phyloP scores from a whole-genome alignment of 768 basidiomycete species.

The Suillus alpinus region DNA sequence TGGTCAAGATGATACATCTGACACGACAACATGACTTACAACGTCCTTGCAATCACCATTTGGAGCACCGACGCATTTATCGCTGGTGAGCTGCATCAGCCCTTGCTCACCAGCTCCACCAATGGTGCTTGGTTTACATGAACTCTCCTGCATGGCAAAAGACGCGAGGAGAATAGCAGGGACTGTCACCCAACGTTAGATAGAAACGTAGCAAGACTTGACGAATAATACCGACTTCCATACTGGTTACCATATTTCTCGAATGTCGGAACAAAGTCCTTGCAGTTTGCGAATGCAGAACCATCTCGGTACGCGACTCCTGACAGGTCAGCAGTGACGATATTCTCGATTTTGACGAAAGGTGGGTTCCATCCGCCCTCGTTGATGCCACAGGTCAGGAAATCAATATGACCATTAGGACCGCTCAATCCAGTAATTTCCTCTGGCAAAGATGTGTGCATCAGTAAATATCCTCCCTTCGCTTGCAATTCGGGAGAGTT shows the following conservation, averaged over 20 bases:
- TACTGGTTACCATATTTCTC: slow-evolving; percentile 51
- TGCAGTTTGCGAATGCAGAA: slow-evolving; percentile 61
- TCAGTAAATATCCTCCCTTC: background rate
- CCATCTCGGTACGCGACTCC: slow-evolving; percentile 45
- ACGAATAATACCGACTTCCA: slow-evolving; percentile 31
- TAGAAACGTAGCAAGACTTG: slow-evolving; percentile 1
- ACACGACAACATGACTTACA: slow-evolving; percentile 20
- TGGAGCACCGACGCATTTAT: slow-evolving; percentile 67
- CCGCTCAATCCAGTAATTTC: slow-evolving; percentile 49
- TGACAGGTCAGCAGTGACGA: slow-evolving; percentile 45
- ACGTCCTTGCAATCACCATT: slow-evolving; percentile 40
- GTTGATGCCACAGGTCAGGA: slow-evolving; percentile 76
- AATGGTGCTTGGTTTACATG: slow-evolving; percentile 62
- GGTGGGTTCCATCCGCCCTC: slow-evolving; percentile 72
- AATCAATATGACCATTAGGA: slow-evolving; percentile 71
- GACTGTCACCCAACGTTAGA: slow-evolving; percentile 32
- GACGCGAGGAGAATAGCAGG: slow-evolving; percentile 79
- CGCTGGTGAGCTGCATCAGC: slow-evolving; percentile 79
- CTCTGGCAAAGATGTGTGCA: slow-evolving; percentile 32
- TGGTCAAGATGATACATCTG: background rate
- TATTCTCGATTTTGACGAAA: slow-evolving; percentile 47
- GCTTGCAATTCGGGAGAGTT: slow-evolving; percentile 7
- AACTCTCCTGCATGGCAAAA: slow-evolving; percentile 86
- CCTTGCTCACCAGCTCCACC: slow-evolving; percentile 84
- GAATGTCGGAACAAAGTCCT: slow-evolving; percentile 49